A percentile compares a stretch with the other conserved stretches of the same genome.
These are phyloP conservation scores for Hyaloscypha finlandica DNA, from an alignment of 495 filamentous ascomycete species.

Conservation along the genomic window DNA sequence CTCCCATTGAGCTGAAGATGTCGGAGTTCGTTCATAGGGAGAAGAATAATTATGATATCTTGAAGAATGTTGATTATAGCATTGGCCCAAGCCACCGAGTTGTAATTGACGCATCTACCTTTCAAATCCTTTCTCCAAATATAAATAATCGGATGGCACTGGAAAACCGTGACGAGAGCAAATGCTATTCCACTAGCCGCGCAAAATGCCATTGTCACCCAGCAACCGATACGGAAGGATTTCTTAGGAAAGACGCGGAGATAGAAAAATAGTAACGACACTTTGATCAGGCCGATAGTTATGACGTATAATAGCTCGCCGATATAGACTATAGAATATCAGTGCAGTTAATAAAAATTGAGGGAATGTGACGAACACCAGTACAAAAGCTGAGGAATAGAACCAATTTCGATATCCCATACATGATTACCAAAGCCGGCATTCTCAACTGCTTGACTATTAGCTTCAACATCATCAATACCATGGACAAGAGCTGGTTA, in stretches of 20 bases:
- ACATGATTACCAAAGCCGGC: constrained; percentile 5
- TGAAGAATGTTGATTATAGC: constrained; percentile 53
- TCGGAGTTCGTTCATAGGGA: constrained; percentile 51
- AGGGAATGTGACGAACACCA: constrained; percentile 7
- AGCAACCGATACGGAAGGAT: constrained; percentile 32
- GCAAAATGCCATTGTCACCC: constrained; percentile 9
- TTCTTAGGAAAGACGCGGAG: constrained; percentile 27
- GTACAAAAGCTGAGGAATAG: background rate
- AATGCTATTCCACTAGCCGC: constrained; percentile 17
- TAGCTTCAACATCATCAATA: background rate
- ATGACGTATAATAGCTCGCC: constrained; percentile 34
- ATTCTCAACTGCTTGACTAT: constrained; percentile 21
- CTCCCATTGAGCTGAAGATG: constrained; percentile 47
- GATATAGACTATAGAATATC: constrained; percentile 12
- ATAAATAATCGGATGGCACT: constrained; percentile 38
- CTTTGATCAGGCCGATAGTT: constrained; percentile 29
- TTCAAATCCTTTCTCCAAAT: background rate
- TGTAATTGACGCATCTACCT: constrained; percentile 23
- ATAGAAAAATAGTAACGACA: constrained; percentile 36
- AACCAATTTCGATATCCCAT: background rate
- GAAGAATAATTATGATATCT: constrained; percentile 53
- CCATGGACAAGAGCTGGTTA: constrained; percentile 18
- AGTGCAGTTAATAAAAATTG: background rate
- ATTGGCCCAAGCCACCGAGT: constrained; percentile 51
- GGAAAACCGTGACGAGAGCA: constrained; percentile 36